Conservation (phyloP, 164 flowering plant species). For the Liriodendron chinense region DNA sequence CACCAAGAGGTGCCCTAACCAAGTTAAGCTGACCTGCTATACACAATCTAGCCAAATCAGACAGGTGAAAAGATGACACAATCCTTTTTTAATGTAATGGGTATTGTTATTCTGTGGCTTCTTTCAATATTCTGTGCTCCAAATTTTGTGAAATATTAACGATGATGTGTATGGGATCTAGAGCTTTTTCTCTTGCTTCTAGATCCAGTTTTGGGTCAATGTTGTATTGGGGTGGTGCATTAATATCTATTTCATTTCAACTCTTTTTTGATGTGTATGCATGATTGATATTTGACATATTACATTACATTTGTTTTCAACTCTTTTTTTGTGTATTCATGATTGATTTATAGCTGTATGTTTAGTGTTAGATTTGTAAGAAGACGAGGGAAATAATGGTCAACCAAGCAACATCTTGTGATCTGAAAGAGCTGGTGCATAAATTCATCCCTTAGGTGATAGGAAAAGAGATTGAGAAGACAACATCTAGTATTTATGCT, state of each 20-base stretch:
- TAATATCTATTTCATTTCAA: neutral
- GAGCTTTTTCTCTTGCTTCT: neutral
- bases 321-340: neutral
- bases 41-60: slow-evolving; percentile 38
- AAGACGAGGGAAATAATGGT: slow-evolving; percentile 39
- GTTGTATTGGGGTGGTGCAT: neutral
- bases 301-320: neutral
- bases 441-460: slow-evolving; percentile 37
- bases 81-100: neutral
- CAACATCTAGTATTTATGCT: no score
- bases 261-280: neutral
- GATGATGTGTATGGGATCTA: neutral
- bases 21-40: slow-evolving; percentile 35
- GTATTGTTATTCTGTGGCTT: neutral
- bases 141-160: neutral
- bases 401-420: slow-evolving; percentile 34
- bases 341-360: neutral
- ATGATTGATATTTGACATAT: neutral
- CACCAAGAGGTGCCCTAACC: slow-evolving; percentile 37
- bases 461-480: no score
- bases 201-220: no score
- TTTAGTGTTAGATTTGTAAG: slow-evolving; percentile 26
- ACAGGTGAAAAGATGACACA: slow-evolving; percentile 13
- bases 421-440: slow-evolving; percentile 35
- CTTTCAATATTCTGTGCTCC: neutral